Evolutionary conservation across 2,329 filamentous ascomycete genomes (phyloP), one percentile per base, ranked within the genome.

Genomic region (Phyllosticta ampelicida): DNA sequence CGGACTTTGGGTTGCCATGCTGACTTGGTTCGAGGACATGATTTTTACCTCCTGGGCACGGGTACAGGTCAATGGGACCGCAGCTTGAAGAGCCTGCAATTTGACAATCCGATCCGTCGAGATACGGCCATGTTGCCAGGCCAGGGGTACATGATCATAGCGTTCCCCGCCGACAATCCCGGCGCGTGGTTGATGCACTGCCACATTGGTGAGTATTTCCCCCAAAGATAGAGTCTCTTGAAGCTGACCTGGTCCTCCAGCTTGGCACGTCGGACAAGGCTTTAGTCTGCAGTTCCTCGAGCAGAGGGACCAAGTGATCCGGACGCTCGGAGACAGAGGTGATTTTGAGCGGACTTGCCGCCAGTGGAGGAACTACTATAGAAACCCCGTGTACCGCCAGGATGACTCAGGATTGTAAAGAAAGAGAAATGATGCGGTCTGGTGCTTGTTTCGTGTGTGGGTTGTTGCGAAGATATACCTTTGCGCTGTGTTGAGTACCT

Each of bases 211-310:
- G 50, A 29, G 44, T 29, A 28, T 1, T n/a, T 2, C 11, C 21
- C 19, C 16, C 1, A 5, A 44, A 1, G n/a, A 19, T 9, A 51
- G 10, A 68, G 2, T 71, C n/a, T n/a, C n/a, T 71, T 62, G 70
- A 71, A 8, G 8, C 36, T 44, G 13, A 44, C 36, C 6, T n/a
- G n/a, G 36, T n/a, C n/a, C 1, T 6, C 16, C 13, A 44, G 36
- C 57, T 6, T 59, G 49, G n/a, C 57, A 54, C 13, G 56, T 58
- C n/a, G 56, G 56, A 1, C 68, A 71, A 54, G 70, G 69, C 1
- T 72, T 86, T 18, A 75, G 72, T 5, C 68, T 81, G 29, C 77
- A 82, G 65, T 81, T 82, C 63, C 62, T 82, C 13, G 81, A 79
- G 64, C 65, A 72, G 28, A 64, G 67, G 53, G 56, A 61, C 18